Conservation (phyloP, 306 rosid genomes). For the Pyrus communis region DNA sequence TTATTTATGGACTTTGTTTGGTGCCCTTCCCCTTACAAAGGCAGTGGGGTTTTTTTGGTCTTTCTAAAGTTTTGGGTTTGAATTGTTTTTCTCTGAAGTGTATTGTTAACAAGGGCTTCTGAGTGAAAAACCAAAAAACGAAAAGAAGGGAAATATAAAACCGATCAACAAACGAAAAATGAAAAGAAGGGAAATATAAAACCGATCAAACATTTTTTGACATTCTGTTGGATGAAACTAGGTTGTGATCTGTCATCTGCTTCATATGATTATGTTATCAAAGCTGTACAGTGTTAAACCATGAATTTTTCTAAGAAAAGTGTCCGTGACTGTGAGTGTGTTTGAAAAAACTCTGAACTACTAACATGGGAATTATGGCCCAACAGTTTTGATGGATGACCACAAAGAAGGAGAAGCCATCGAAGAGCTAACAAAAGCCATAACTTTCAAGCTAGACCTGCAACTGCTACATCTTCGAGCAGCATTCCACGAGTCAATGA, state of each 20-base stretch:
- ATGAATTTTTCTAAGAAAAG: neutral
- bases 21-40: neutral
- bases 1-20: neutral
- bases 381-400: conserved; percentile 88
- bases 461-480: conserved; percentile 88
- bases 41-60: neutral
- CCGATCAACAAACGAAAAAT: too few relatives aligned
- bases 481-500: conserved; percentile 72
- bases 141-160: neutral
- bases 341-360: neutral
- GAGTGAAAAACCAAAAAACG: neutral
- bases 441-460: conserved; percentile 66
- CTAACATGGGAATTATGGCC: conserved; percentile 32
- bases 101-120: neutral
- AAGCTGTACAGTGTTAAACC: neutral
- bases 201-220: neutral
- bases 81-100: neutral
- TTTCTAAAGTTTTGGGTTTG: neutral
- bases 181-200: too few relatives aligned
- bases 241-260: neutral
- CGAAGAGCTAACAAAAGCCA: conserved; percentile 64
- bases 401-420: conserved; percentile 83
- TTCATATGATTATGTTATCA: neutral
- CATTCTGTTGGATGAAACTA: neutral
- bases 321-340: too few relatives aligned